Evolutionary conservation across 495 filamentous ascomycete genomes (phyloP), one percentile per base, ranked within the genome.

Genomic region (Podospora didyma): DNA sequence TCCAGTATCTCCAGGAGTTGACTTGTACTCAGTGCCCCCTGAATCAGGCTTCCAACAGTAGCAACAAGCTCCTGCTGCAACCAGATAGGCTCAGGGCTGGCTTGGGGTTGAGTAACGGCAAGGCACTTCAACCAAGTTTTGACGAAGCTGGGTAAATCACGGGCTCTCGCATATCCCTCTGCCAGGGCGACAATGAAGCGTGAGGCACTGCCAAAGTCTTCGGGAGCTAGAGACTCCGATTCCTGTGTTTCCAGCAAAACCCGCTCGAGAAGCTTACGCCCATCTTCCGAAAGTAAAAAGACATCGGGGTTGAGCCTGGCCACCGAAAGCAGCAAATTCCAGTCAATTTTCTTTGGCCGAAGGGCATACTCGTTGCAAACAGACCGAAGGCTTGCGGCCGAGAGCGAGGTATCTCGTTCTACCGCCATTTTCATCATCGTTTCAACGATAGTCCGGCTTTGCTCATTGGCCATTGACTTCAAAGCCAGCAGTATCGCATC

Each of bases 281-380:
- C 71, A 0, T 61, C 64, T 12, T 69, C 52, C 0, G 71, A 62
- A 10, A 75, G 60, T 14, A 89, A 69, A 61, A 90, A 90, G 11
- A 88, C 79, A 63, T 90, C 86, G 2, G 83, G 76, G 55, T 89
- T 86, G 19, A 88, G 79, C 41, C 83, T 75, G 16, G 89, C 72
- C 11, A 87, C 71, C 48, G 83, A 73, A 21, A 82, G 75, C 3
- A 89, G 69, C 7, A 91, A 62, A 21, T 66, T 71, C 88, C 88
- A 92, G 42, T 86, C 74, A 7, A 78, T 75, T 16, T 61, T 53
- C 24, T 75, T 62, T 20, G 69, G 58, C 3, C 51, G 37, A 11
- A 80, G 56, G 1, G 66, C 78, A 61, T 75, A 70, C 12, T 69
- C 50, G 17, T 68, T 69, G 52, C 75, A 79, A 34, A 81, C 62